Evolutionary conservation across 805 yeast species (phyloP).

Genomic region (Crinitomyces ghanaensis): DNA sequence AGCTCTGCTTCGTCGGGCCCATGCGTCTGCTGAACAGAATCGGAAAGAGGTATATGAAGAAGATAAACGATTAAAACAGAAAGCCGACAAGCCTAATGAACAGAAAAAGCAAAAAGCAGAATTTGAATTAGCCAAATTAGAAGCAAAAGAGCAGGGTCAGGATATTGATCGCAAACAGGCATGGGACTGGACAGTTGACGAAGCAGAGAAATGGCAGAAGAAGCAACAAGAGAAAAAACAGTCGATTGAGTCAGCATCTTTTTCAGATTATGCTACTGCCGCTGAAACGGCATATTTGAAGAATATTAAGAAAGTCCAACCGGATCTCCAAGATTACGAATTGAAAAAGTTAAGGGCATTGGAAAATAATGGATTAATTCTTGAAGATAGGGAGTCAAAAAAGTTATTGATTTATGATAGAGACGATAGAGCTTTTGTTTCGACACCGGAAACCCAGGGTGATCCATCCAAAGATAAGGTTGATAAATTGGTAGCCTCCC

Average conservation of each 20-base stretch:
- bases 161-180: conserved; percentile 34
- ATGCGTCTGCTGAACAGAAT: conserved; percentile 25
- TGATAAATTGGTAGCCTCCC: conserved; percentile 20
- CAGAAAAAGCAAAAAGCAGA: conserved; percentile 29
- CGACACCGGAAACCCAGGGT: conserved; percentile 11
- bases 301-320: conserved; percentile 31
- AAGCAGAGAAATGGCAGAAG: conserved; percentile 51
- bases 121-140: conserved; percentile 29
- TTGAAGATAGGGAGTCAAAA: too few species aligned
- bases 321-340: conserved; percentile 34
- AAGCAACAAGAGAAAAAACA: conserved; percentile 22
- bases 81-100: conserved; percentile 21
- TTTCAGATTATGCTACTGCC: conserved; percentile 36
- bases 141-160: conserved; percentile 29
- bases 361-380: conserved; percentile 18
- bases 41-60: conserved; percentile 30
- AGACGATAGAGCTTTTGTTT: conserved; percentile 15
- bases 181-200: conserved; percentile 51
- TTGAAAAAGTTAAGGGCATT: conserved; percentile 26
- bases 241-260: conserved; percentile 29
- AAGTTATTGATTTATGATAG: too few species aligned
- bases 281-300: conserved; percentile 54
- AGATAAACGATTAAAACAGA: conserved; percentile 19
- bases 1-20: conserved; percentile 22
- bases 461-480: conserved; percentile 30